These are phyloP conservation scores for Helicocarpus griseus DNA, from an alignment of 2,329 filamentous ascomycete genomes.

Conservation along the genomic window DNA sequence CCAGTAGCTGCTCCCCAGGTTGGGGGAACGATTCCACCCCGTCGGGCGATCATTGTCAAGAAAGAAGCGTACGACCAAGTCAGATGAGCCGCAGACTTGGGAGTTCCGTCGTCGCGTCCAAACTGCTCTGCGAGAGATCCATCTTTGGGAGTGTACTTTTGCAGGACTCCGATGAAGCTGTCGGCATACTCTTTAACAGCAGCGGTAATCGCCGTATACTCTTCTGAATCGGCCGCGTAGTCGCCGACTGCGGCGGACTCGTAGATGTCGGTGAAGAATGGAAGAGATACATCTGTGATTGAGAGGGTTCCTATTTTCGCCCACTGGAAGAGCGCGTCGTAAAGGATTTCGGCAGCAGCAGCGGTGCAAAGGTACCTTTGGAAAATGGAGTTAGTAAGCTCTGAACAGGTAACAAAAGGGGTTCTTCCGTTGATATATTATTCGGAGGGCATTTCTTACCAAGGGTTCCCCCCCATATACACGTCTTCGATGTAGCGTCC, in stretches of 20 bases:
- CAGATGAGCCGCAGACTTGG: slow-evolving; percentile 12
- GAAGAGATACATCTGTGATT: slow-evolving; percentile 54
- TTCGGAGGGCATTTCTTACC: slow-evolving; percentile 32
- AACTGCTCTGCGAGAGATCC: slow-evolving; percentile 12
- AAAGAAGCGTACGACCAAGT: slow-evolving; percentile 19
- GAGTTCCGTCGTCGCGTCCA: slow-evolving; percentile 12
- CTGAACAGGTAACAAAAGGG: too few species aligned
- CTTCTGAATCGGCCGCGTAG: slow-evolving; percentile 48
- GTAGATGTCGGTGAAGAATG: slow-evolving; percentile 59
- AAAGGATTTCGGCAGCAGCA: slow-evolving; percentile 70
- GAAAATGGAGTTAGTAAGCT: too few species aligned
- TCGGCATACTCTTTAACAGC: slow-evolving; percentile 56
- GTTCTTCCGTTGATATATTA: not conserved
- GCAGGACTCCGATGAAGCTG: slow-evolving; percentile 41
- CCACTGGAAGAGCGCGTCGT: slow-evolving; percentile 67
- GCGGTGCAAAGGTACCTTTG: slow-evolving; percentile 59
- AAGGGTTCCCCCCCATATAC: slow-evolving; percentile 72
- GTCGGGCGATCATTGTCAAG: slow-evolving; percentile 12
- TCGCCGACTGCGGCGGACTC: slow-evolving; percentile 53
- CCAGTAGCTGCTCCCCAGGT: slow-evolving; percentile 16
- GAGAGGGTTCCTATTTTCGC: slow-evolving; percentile 52
- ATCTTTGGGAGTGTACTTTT: slow-evolving; percentile 40
- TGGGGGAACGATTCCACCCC: slow-evolving; percentile 11
- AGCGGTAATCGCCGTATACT: slow-evolving; percentile 47
- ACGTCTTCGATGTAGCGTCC: slow-evolving; percentile 62